phyloP scores from a whole-genome alignment of 345 rosid genomes.

The Pugionium cornutum region DNA sequence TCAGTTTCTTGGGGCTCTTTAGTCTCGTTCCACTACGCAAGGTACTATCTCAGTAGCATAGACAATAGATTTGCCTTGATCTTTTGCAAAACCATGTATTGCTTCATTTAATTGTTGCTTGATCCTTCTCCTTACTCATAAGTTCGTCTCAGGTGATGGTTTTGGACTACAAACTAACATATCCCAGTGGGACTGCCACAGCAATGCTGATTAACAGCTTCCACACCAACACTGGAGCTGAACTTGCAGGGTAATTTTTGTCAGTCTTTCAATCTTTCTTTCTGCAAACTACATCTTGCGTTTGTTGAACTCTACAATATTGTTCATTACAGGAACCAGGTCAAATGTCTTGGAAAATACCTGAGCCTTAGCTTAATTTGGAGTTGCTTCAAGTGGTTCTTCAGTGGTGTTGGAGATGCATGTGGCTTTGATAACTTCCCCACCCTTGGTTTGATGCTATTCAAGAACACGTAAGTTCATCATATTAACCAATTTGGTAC shows the following conservation, averaged over 20 bases:
- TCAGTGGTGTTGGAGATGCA: slow-evolving; percentile 88
- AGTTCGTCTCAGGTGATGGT: slow-evolving; percentile 71
- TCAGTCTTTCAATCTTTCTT: slow-evolving; percentile 4
- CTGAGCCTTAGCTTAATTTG: slow-evolving; percentile 77
- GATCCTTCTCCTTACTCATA: neutral
- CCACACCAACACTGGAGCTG: slow-evolving; percentile 83
- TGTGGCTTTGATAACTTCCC: slow-evolving; percentile 97
- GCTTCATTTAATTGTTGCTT: neutral
- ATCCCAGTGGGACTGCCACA: slow-evolving; percentile 96
- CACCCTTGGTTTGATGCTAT: slow-evolving; percentile 74
- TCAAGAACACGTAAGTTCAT: slow-evolving; percentile 72
- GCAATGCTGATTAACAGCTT: slow-evolving; percentile 96
- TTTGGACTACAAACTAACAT: slow-evolving; percentile 86
- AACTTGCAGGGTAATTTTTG: slow-evolving; percentile 73
- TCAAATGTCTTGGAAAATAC: slow-evolving; percentile 83
- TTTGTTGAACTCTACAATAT: slow-evolving; percentile 1
- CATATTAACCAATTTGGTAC: neutral
- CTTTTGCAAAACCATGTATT: too few relatives aligned
- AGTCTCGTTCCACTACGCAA: slow-evolving; percentile 88
- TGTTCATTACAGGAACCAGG: slow-evolving; percentile 69
- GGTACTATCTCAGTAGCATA: slow-evolving; percentile 43
- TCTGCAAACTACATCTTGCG: neutral
- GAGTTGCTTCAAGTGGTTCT: slow-evolving; percentile 99
- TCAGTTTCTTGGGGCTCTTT: slow-evolving; percentile 88
- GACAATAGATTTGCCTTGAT: neutral